Conservation (phyloP, 1,284 basidiomycete genomes). For the Tilletia caries region DNA sequence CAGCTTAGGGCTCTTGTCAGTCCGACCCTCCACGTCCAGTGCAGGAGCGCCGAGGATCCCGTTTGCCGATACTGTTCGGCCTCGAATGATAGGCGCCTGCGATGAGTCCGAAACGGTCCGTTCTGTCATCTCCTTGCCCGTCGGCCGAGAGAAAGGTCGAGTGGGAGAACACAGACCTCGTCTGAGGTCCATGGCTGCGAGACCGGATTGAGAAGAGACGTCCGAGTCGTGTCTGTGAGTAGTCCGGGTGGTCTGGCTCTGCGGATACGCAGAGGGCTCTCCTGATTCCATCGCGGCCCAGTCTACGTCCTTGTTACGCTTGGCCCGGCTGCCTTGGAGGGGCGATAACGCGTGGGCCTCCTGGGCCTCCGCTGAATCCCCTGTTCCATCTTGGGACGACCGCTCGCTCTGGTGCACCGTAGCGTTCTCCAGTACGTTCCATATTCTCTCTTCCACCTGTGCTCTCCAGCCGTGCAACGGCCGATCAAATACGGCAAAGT, state of each 20-base stretch:
- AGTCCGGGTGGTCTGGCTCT: not conserved
- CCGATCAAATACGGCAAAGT: not conserved
- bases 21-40: not conserved
- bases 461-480: conserved; percentile 22
- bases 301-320: not conserved
- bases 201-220: not conserved
- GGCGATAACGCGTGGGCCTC: not conserved
- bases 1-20: not conserved
- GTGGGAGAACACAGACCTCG: conserved; percentile 7
- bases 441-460: conserved; percentile 30
- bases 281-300: not conserved
- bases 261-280: not conserved
- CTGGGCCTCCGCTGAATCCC: not conserved
- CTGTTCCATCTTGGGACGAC: not conserved
- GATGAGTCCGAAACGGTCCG: not conserved
- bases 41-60: not conserved
- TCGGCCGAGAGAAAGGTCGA: not conserved
- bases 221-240: not conserved
- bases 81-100: not conserved
- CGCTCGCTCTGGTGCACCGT: not conserved
- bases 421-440: conserved; percentile 21
- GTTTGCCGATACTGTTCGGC: not conserved
- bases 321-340: not conserved
- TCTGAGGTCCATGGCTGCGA: not conserved
- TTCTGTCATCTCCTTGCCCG: conserved; percentile 3